A percentile compares a stretch with the other conserved stretches of the same genome.
Conservation (phyloP, 345 rosid species). For the Brassica cretica region DNA sequence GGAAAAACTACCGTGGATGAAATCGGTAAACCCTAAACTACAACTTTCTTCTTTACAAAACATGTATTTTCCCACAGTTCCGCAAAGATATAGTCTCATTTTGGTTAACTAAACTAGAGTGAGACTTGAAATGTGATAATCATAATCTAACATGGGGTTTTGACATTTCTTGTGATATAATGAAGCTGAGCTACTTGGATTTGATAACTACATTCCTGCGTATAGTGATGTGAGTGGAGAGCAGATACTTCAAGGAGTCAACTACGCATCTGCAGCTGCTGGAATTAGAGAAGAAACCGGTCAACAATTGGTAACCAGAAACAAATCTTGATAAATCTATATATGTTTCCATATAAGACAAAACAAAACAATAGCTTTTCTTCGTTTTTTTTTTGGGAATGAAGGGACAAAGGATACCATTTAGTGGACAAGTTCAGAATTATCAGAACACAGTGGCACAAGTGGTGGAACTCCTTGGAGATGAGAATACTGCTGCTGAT, state of each 20-base stretch:
- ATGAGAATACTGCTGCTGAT: constrained; percentile 49
- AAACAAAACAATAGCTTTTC: not conserved
- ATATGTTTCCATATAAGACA: not conserved
- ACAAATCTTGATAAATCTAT: not conserved
- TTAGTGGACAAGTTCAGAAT: constrained; percentile 73
- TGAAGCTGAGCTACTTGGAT: constrained; percentile 66
- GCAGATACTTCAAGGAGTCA: constrained; percentile 64
- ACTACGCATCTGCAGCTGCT: constrained; percentile 86
- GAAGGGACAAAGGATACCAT: constrained; percentile 74
- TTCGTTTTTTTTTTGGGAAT: not conserved
- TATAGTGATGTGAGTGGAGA: constrained; percentile 53
- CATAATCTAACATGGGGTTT: constrained; percentile 11
- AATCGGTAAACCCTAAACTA: constrained; percentile 46
- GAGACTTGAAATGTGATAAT: not conserved
- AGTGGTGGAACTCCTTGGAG: constrained; percentile 64
- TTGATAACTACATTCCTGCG: constrained; percentile 58
- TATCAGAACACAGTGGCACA: constrained; percentile 60
- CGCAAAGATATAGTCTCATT: not conserved
- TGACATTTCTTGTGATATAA: constrained; percentile 14
- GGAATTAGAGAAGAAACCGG: constrained; percentile 89
- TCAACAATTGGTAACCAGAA: constrained; percentile 57
- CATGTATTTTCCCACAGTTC: not conserved
- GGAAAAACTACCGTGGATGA: constrained; percentile 78
- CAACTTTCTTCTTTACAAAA: not conserved
- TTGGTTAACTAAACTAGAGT: constrained; percentile 8